These are phyloP conservation scores for Leishmania lainsoni DNA, from an alignment of 208 protist species.

Conservation along the genomic window DNA sequence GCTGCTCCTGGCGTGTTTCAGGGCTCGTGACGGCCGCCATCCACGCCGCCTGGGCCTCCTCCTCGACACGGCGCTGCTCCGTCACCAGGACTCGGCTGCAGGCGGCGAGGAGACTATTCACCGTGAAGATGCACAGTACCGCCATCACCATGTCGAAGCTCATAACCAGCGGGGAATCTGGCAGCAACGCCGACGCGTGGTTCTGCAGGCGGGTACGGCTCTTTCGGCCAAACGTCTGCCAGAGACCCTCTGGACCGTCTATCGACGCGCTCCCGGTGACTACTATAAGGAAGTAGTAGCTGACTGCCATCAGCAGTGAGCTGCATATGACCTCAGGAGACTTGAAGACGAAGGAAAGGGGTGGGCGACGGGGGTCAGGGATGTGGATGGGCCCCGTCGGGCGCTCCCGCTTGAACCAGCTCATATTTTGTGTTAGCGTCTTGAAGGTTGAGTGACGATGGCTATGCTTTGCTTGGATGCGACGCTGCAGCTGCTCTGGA, in stretches of 20 bases:
- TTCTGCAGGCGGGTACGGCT: slow-evolving; percentile 27
- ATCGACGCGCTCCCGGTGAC: slow-evolving; percentile 15
- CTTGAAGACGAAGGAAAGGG: slow-evolving; percentile 9
- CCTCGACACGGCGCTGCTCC: slow-evolving; percentile 29
- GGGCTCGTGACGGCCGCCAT: slow-evolving; percentile 9
- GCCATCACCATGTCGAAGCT: slow-evolving; percentile 57
- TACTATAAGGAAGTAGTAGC: slow-evolving; percentile 12
- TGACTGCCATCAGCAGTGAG: neutral
- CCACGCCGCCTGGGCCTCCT: slow-evolving; percentile 18
- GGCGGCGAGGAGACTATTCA: slow-evolving; percentile 39
- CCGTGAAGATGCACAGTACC: slow-evolving; percentile 35
- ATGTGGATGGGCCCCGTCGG: slow-evolving; percentile 24
- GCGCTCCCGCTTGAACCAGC: neutral
- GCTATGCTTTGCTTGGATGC: neutral
- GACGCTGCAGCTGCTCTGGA: too few relatives aligned
- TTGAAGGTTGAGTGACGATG: neutral
- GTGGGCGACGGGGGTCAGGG: slow-evolving; percentile 22
- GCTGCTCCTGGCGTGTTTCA: slow-evolving; percentile 20
- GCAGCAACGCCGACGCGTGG: slow-evolving; percentile 27
- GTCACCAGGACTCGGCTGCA: slow-evolving; percentile 31
- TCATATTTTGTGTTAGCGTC: neutral
- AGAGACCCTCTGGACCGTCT: slow-evolving; percentile 18
- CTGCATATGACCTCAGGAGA: slow-evolving; percentile 25
- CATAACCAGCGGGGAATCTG: slow-evolving; percentile 27
- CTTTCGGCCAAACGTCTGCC: slow-evolving; percentile 23